Percentiles rank a stretch among this genome's conserved stretches.
Conservation (phyloP, 2,329 filamentous ascomycete genomes). For the Aspergillus sp. region DNA sequence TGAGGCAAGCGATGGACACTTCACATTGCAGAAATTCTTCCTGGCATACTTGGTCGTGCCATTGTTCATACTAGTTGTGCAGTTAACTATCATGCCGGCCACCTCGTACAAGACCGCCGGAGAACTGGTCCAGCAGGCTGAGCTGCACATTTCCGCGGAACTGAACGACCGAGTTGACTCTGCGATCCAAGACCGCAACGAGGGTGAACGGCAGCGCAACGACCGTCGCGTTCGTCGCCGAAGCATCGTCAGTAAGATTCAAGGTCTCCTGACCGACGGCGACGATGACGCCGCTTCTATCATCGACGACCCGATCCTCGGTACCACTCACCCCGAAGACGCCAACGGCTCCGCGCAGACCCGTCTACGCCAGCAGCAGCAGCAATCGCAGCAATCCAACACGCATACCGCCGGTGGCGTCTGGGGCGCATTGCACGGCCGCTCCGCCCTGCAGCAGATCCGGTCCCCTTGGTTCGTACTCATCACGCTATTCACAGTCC, state of each 20-base stretch:
- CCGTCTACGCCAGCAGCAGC: not conserved
- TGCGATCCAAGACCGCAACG: slow-evolving; percentile 49
- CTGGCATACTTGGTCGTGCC: slow-evolving; percentile 71
- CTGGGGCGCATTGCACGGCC: slow-evolving; percentile 81
- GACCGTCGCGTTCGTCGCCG: slow-evolving; percentile 62
- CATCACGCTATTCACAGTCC: slow-evolving; percentile 75
- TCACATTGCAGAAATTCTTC: slow-evolving; percentile 70
- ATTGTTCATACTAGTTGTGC: slow-evolving; percentile 61
- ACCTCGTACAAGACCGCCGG: slow-evolving; percentile 82
- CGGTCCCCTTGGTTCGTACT: slow-evolving; percentile 80
- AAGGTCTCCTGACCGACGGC: slow-evolving; percentile 64
- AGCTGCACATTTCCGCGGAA: slow-evolving; percentile 55
- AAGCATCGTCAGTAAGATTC: slow-evolving; percentile 67
- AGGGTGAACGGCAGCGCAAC: slow-evolving; percentile 50
- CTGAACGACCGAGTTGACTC: slow-evolving; percentile 57
- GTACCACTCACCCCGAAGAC: slow-evolving; percentile 4
- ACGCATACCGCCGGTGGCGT: slow-evolving; percentile 57
- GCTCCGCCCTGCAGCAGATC: slow-evolving; percentile 71
- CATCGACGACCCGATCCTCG: slow-evolving; percentile 5
- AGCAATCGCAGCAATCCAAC: not conserved
- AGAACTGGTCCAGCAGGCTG: slow-evolving; percentile 74
- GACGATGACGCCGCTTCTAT: slow-evolving; percentile 6
- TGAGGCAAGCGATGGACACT: slow-evolving; percentile 55
- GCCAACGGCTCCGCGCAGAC: slow-evolving; percentile 27
- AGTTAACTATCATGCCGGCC: slow-evolving; percentile 70